Conservation (phyloP, 2,329 filamentous ascomycete genomes). For the Coniella lustricola region DNA sequence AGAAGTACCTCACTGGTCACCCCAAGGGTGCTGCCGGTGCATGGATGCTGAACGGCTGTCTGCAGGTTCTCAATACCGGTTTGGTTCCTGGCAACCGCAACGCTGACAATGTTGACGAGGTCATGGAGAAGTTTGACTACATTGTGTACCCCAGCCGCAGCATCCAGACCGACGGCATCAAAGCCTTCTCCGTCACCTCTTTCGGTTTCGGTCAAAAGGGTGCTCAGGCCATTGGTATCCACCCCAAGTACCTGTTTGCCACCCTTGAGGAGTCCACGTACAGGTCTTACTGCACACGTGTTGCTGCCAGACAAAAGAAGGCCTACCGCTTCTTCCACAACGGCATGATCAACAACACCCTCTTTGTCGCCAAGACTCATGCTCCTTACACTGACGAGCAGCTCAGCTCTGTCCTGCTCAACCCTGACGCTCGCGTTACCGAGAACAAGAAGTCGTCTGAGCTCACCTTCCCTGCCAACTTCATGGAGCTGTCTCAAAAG, state of each 20-base stretch:
- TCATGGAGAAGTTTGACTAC: conserved; percentile 97
- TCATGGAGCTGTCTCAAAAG: conserved; percentile 58
- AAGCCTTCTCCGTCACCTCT: conserved; percentile 97
- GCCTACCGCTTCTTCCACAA: conserved; percentile 99
- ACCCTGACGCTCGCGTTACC: conserved; percentile 81
- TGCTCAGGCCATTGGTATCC: conserved; percentile 92
- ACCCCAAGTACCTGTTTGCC: conserved; percentile 92
- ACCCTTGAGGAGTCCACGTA: conserved; percentile 85
- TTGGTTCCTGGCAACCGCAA: conserved; percentile 96
- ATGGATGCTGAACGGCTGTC: conserved; percentile 98
- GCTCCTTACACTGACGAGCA: conserved; percentile 85
- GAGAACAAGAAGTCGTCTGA: conserved; percentile 80
- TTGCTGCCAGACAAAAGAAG: conserved; percentile 93
- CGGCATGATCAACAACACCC: conserved; percentile 91
- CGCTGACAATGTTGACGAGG: conserved; percentile 91
- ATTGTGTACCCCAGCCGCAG: conserved; percentile 93
- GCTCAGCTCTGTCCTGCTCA: conserved; percentile 82
- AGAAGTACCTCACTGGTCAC: conserved; percentile 98
- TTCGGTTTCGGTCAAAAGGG: conserved; percentile 99
- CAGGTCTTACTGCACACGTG: conserved; percentile 75
- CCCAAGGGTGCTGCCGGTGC: conserved; percentile 98
- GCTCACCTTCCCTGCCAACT: conserved; percentile 64
- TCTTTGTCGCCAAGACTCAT: conserved; percentile 93
- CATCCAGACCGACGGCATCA: conserved; percentile 96
- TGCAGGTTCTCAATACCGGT: conserved; percentile 91